These are phyloP conservation scores for Coemansia guatemalensis DNA, from an alignment of 192 early-diverging fungal genomes.

Conservation along the genomic window DNA sequence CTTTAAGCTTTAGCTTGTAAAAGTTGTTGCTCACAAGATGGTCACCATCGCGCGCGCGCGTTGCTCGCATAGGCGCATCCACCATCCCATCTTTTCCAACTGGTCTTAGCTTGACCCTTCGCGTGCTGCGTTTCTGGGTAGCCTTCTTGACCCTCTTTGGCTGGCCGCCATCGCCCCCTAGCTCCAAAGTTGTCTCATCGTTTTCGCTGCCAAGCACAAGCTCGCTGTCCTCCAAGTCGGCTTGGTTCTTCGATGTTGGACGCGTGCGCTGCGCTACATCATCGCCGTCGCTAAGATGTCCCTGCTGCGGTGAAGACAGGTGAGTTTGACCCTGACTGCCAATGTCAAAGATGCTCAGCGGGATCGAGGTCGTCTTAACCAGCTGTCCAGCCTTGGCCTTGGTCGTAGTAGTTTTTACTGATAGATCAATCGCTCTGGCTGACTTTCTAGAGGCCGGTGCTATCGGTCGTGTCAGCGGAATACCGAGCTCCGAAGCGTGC, in stretches of 20 bases:
- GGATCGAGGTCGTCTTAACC: slow-evolving; percentile 45
- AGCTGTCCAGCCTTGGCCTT: slow-evolving; percentile 28
- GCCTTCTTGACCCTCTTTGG: slow-evolving; percentile 31
- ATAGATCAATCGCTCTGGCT: slow-evolving; percentile 11
- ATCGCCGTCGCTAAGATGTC: slow-evolving; percentile 17
- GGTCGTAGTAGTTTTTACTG: slow-evolving; percentile 11
- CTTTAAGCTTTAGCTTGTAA: slow-evolving; percentile 39
- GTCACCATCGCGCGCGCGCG: slow-evolving; percentile 4
- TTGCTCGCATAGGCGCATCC: neutral
- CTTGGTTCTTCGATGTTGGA: neutral
- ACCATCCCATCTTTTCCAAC: slow-evolving; percentile 20
- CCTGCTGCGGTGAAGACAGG: slow-evolving; percentile 7
- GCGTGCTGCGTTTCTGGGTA: slow-evolving; percentile 53
- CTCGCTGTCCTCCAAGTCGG: slow-evolving; percentile 20
- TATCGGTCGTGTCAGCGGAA: neutral
- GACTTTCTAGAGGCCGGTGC: neutral
- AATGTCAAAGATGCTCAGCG: slow-evolving; percentile 33
- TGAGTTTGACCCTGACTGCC: slow-evolving; percentile 7
- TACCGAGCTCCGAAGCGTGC: neutral
- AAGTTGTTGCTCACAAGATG: slow-evolving; percentile 53
- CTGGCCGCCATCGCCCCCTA: neutral
- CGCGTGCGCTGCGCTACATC: neutral
- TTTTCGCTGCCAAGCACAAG: slow-evolving; percentile 30
- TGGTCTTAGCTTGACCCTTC: slow-evolving; percentile 49
- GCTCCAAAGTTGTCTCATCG: neutral